These are phyloP conservation scores for Cytospora chrysosperma DNA, from an alignment of 2,329 filamentous ascomycete species.

Conservation along the genomic window DNA sequence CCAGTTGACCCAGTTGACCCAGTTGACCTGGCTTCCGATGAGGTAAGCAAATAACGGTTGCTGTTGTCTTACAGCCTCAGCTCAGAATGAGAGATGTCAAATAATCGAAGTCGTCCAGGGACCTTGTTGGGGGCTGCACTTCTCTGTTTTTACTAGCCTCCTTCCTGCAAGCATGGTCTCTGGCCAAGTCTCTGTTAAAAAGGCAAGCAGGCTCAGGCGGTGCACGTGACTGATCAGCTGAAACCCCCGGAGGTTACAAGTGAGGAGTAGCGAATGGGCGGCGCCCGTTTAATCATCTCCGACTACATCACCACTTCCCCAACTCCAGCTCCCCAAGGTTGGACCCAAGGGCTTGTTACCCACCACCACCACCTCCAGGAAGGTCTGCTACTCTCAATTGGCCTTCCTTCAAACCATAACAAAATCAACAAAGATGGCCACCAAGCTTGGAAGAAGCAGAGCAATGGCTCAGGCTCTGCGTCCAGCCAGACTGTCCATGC, in stretches of 20 bases:
- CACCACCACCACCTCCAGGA: neutral
- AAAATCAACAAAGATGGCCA: conserved; percentile 52
- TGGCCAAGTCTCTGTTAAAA: neutral
- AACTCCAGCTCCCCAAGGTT: conserved; percentile 6
- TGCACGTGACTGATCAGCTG: conserved; percentile 16
- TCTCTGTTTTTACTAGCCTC: neutral
- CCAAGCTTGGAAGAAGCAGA: conserved; percentile 57
- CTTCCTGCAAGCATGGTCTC: neutral
- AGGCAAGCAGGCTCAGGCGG: neutral
- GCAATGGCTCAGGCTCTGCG: conserved; percentile 56
- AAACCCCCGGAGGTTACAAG: conserved; percentile 1
- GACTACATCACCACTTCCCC: conserved; percentile 23
- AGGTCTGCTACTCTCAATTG: conserved; percentile 41
- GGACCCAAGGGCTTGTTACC: neutral
- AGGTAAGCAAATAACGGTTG: neutral
- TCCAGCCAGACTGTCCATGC: conserved; percentile 47
- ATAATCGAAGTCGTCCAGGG: neutral
- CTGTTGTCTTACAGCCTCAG: neutral
- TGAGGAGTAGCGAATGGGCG: conserved; percentile 13
- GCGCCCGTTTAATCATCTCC: conserved; percentile 20
- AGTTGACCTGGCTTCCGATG: neutral
- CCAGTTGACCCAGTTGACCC: too few relatives aligned
- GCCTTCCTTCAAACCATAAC: conserved; percentile 35
- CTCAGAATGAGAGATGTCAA: neutral
- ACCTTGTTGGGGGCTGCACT: neutral